Evolutionary conservation across 805 yeast genomes (phyloP).

Genomic region (Pichia exigua): DNA sequence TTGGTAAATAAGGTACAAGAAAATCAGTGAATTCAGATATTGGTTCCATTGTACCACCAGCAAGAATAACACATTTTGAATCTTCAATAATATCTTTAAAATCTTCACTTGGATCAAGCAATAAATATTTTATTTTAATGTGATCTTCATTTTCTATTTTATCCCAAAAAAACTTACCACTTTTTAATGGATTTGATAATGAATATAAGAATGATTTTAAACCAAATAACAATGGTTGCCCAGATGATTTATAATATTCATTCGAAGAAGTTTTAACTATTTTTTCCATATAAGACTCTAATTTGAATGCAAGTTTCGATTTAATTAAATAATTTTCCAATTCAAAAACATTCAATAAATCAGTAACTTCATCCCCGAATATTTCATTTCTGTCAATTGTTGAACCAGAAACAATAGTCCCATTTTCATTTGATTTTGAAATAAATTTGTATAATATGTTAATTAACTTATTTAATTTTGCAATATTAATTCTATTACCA

Average conservation of each 20-base stretch:
- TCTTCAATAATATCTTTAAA: constrained; percentile 60
- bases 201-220: constrained; percentile 57
- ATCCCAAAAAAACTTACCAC: constrained; percentile 71
- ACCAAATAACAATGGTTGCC: constrained; percentile 54
- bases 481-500: constrained; percentile 61
- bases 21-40: constrained; percentile 58
- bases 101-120: constrained; percentile 69
- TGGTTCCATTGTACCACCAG: constrained; percentile 97
- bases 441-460: constrained; percentile 45
- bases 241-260: constrained; percentile 6
- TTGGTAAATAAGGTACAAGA: constrained; percentile 51
- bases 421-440: constrained; percentile 19
- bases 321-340: constrained; percentile 54
- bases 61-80: constrained; percentile 63
- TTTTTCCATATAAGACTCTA: constrained; percentile 58
- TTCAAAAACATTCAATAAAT: constrained; percentile 60
- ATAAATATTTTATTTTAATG: constrained; percentile 51
- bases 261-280: constrained; percentile 6
- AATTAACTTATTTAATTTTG: constrained; percentile 54
- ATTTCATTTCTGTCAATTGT: constrained; percentile 45
- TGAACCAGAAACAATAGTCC: constrained; percentile 41
- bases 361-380: constrained; percentile 54
- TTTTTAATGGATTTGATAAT: constrained; percentile 65
- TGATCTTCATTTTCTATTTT: constrained; percentile 21
- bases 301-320: constrained; percentile 76